A percentile compares a stretch with the other conserved stretches of the same genome.
Evolutionary conservation across 306 rosid genomes (phyloP).

Genomic region (Leucaena leucocephala): DNA sequence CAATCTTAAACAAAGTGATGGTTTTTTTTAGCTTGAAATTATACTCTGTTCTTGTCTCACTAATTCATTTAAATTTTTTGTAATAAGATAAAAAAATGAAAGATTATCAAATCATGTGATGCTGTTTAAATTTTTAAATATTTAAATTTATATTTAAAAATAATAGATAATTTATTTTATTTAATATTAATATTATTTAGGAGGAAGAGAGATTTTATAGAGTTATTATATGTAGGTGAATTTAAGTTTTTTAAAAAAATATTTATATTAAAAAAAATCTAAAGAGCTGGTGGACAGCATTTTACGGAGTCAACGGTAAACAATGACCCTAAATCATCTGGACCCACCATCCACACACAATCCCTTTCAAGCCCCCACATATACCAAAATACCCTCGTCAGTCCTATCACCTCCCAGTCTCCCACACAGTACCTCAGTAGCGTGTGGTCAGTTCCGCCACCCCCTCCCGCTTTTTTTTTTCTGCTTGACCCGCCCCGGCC

Average conservation of each 20-base stretch:
- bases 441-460: not conserved
- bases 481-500: constrained; percentile 43
- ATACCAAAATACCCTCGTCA: not conserved
- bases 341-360: too few species aligned
- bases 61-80: too few species aligned
- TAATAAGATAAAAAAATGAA: too few species aligned
- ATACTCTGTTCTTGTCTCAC: too few species aligned
- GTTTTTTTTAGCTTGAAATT: too few species aligned
- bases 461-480: not conserved
- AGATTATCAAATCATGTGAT: not conserved
- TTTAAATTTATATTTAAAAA: too few species aligned
- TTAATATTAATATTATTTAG: too few species aligned
- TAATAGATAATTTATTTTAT: too few species aligned
- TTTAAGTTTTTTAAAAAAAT: too few species aligned
- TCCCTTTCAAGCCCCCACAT: not conserved
- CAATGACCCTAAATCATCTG: not conserved
- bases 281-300: not conserved
- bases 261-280: too few species aligned
- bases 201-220: too few species aligned
- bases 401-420: not conserved
- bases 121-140: not conserved
- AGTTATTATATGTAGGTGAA: too few species aligned
- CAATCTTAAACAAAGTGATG: not conserved
- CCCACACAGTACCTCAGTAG: not conserved
- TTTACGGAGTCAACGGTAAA: not conserved